phyloP scores from a whole-genome alignment of 2,329 filamentous ascomycete genomes.

The Ramularia endophylla region DNA sequence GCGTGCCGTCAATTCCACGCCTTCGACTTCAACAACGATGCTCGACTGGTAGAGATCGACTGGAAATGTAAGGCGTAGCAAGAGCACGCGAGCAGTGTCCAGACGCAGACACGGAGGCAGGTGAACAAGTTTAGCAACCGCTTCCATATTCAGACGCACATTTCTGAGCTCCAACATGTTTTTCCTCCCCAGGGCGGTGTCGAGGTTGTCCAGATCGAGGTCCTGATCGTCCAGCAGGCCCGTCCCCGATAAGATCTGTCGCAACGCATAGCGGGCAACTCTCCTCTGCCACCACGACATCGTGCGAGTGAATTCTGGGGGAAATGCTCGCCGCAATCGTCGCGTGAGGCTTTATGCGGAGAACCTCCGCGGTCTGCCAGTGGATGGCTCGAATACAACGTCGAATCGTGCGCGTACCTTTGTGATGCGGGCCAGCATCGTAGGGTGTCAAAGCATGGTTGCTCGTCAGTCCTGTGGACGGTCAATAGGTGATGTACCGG shows the following conservation, averaged over 20 bases:
- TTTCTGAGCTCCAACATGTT: conserved; percentile 82
- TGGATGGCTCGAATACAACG: no score
- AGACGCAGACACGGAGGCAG: conserved; percentile 68
- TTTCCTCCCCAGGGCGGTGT: conserved; percentile 73
- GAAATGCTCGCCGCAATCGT: no score
- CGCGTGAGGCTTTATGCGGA: not conserved
- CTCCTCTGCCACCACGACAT: conserved; percentile 66
- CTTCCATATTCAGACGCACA: conserved; percentile 70
- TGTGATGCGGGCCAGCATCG: no score
- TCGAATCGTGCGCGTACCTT: no score
- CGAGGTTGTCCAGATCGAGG: conserved; percentile 77
- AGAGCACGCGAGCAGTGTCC: conserved; percentile 65
- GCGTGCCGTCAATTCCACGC: conserved; percentile 60
- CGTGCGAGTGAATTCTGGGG: not conserved
- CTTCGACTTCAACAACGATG: conserved; percentile 75
- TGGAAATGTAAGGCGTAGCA: conserved; percentile 75
- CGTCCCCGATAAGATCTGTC: conserved; percentile 75
- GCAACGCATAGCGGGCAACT: conserved; percentile 52
- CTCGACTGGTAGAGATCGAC: conserved; percentile 82
- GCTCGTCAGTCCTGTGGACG: no score
- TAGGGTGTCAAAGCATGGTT: no score
- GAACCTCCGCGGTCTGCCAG: no score
- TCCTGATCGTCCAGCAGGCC: conserved; percentile 85
- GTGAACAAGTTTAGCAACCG: conserved; percentile 35
- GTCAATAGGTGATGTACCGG: no score